These are phyloP conservation scores for Ilyonectria mors-panacis DNA, from an alignment of 2,329 filamentous ascomycete species.

Conservation along the genomic window DNA sequence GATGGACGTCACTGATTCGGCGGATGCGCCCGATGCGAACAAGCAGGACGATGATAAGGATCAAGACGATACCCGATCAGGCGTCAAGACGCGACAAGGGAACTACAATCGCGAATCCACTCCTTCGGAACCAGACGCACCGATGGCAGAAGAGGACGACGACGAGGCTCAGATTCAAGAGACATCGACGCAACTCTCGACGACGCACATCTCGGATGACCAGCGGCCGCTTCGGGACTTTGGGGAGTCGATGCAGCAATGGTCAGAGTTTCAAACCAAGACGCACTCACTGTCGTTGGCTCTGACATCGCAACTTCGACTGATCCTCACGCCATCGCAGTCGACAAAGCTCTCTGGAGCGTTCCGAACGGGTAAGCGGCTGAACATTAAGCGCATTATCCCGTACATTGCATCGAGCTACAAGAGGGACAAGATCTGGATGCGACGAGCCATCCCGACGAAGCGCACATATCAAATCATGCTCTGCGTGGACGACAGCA, in stretches of 20 bases:
- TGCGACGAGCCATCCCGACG: slow-evolving; percentile 90
- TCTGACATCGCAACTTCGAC: slow-evolving; percentile 92
- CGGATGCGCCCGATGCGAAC: slow-evolving; percentile 57
- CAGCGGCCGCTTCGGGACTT: slow-evolving; percentile 63
- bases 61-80: slow-evolving; percentile 70
- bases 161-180: slow-evolving; percentile 65
- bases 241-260: slow-evolving; percentile 77
- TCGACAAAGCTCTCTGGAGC: slow-evolving; percentile 97
- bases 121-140: slow-evolving; percentile 59
- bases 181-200: slow-evolving; percentile 75
- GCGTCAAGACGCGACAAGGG: slow-evolving; percentile 72
- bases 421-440: slow-evolving; percentile 99
- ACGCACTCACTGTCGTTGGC: slow-evolving; percentile 91
- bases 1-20: slow-evolving; percentile 57
- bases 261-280: slow-evolving; percentile 86
- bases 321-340: slow-evolving; percentile 94
- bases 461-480: slow-evolving; percentile 98
- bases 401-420: slow-evolving; percentile 98
- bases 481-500: slow-evolving; percentile 95
- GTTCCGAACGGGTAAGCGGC: slow-evolving; percentile 96
- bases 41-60: slow-evolving; percentile 60
- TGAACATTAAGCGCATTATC: slow-evolving; percentile 99
- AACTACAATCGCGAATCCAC: slow-evolving; percentile 69
- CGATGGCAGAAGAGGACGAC: slow-evolving; percentile 64
- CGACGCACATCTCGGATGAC: slow-evolving; percentile 76